These are phyloP conservation scores for Crassisporium funariophilum DNA, from an alignment of 768 basidiomycete genomes.

Conservation along the genomic window DNA sequence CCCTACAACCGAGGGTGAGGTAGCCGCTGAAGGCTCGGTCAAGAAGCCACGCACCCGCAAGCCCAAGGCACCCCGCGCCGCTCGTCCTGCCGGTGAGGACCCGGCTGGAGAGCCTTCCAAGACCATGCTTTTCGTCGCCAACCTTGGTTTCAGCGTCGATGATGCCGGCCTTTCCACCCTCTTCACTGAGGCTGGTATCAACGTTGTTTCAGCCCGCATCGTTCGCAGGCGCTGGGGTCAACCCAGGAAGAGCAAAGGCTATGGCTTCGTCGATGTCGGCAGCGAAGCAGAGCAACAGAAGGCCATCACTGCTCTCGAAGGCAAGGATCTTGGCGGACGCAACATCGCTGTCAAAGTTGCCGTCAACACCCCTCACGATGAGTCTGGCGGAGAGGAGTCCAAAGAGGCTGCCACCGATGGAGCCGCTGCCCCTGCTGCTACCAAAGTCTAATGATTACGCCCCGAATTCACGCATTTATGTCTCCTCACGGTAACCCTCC, in stretches of 20 bases:
- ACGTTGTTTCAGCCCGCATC: conserved; percentile 84
- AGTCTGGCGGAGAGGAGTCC: conserved; percentile 44
- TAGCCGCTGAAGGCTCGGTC: conserved; percentile 36
- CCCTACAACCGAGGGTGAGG: conserved; percentile 38
- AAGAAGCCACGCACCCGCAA: conserved; percentile 62
- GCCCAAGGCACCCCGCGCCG: conserved; percentile 55
- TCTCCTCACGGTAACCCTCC: conserved; percentile 20
- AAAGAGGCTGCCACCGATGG: conserved; percentile 23
- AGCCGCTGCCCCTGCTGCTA: conserved; percentile 27
- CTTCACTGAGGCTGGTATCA: conserved; percentile 86
- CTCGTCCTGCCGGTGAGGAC: conserved; percentile 78
- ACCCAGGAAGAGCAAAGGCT: conserved; percentile 91
- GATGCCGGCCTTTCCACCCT: conserved; percentile 78
- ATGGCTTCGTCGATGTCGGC: conserved; percentile 97
- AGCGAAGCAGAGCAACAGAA: conserved; percentile 87
- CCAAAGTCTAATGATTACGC: conserved; percentile 30
- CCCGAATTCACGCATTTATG: conserved; percentile 19
- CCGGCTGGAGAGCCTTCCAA: conserved; percentile 88
- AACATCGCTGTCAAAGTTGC: conserved; percentile 93
- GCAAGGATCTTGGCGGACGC: conserved; percentile 86
- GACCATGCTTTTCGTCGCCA: conserved; percentile 93
- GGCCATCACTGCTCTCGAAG: conserved; percentile 84
- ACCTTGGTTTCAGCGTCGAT: conserved; percentile 93
- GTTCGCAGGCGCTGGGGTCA: conserved; percentile 84
- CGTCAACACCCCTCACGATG: conserved; percentile 76